Evolutionary conservation across 2,329 filamentous ascomycete species (phyloP).

Genomic region (Cladosporium oxysporum): DNA sequence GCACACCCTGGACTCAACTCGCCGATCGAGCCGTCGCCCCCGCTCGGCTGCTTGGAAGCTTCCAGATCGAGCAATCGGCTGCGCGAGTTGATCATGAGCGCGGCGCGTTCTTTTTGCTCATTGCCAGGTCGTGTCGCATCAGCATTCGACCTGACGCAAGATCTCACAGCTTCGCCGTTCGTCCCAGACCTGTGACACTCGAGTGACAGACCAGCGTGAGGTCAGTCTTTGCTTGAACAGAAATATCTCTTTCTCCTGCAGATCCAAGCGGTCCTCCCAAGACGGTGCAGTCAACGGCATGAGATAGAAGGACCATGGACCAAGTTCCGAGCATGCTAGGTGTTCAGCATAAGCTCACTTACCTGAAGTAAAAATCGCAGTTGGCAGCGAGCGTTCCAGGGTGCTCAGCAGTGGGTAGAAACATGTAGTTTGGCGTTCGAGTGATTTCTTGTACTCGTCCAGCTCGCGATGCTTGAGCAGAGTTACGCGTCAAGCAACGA

Average conservation of each 20-base stretch:
- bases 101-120: not conserved
- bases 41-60: slow-evolving; percentile 18
- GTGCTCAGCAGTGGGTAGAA: not conserved
- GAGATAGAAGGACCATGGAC: not conserved
- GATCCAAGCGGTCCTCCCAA: not conserved
- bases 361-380: not conserved
- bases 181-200: not conserved
- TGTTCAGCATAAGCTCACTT: not conserved
- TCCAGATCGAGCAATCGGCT: slow-evolving; percentile 15
- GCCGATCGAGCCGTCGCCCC: slow-evolving; percentile 20
- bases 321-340: not conserved
- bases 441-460: not conserved
- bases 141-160: not conserved
- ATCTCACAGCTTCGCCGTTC: not conserved
- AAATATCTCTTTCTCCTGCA: not conserved
- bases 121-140: not conserved
- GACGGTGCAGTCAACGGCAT: not conserved
- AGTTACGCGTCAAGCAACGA: not conserved
- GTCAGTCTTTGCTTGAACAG: not conserved
- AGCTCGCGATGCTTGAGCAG: not conserved
- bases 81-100: not conserved
- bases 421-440: not conserved
- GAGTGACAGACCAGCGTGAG: not conserved
- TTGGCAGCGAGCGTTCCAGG: not conserved
- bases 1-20: slow-evolving; percentile 8